Evolutionary conservation across 2,329 filamentous ascomycete species (phyloP).

Genomic region (Verticillium tricorpus): DNA sequence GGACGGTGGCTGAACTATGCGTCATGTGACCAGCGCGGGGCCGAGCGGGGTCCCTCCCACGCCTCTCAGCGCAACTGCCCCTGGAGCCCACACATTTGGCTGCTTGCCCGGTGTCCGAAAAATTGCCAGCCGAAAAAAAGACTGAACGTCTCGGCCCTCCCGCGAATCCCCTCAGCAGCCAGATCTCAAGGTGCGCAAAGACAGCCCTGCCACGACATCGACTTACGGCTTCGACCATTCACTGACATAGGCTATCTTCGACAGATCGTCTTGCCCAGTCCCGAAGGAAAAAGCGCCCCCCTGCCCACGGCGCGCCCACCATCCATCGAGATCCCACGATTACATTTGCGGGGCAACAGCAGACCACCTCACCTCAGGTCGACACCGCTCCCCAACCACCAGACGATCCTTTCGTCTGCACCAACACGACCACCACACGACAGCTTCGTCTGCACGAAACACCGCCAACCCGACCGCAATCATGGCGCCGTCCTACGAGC

Average conservation of each 20-base stretch:
- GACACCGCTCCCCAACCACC: neutral
- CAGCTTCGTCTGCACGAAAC: neutral
- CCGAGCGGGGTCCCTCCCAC: conserved; percentile 3
- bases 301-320: neutral
- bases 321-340: neutral
- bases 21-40: conserved; percentile 5
- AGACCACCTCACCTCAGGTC: neutral
- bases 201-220: neutral
- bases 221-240: neutral
- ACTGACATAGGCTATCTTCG: neutral
- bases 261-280: neutral
- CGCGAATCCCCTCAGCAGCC: neutral
- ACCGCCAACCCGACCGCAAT: conserved; percentile 36
- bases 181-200: neutral
- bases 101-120: conserved; percentile 3
- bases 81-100: conserved; percentile 2
- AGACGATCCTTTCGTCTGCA: conserved; percentile 4
- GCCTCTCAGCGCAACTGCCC: neutral
- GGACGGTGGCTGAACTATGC: neutral
- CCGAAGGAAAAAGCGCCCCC: neutral
- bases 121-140: conserved; percentile 5
- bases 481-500: conserved; percentile 94
- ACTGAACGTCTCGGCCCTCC: neutral
- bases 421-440: conserved; percentile 4
- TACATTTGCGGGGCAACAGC: neutral